Conservation (phyloP, 116 monocot species). For the Trichopus zeylanicus region DNA sequence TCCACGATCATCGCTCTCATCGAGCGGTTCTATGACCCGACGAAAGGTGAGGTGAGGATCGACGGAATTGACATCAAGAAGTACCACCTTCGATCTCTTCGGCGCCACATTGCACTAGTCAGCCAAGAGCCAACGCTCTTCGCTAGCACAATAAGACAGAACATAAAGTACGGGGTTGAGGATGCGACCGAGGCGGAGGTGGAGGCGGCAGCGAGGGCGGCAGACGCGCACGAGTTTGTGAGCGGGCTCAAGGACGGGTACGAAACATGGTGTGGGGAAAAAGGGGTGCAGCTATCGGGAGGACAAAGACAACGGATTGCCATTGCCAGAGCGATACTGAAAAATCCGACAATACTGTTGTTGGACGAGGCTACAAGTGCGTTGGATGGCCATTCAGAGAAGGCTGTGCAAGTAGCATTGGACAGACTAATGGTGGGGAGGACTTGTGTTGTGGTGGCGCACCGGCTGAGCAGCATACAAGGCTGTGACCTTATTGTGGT, state of each 20-base stretch:
- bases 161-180: not conserved
- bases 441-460: not conserved
- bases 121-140: not conserved
- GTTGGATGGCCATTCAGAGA: not conserved
- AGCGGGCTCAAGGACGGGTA: not conserved
- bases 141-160: not conserved
- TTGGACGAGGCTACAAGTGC: slow-evolving; percentile 1
- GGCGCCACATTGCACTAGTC: not conserved
- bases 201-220: not conserved
- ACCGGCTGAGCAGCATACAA: not conserved
- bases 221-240: not conserved
- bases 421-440: not conserved
- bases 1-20: not conserved
- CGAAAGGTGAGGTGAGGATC: not conserved
- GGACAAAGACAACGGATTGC: not conserved
- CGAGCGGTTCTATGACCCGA: not conserved
- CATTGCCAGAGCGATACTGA: not conserved
- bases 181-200: not conserved
- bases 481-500: not conserved
- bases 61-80: not conserved
- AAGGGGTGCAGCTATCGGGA: not conserved
- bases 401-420: not conserved
- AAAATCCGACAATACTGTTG: not conserved
- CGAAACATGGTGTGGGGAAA: not conserved
- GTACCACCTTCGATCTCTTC: not conserved